Base-by-base conservation (phyloP, 2,329 filamentous ascomycete genomes). In the Aspergillus thermomutatus region DNA sequence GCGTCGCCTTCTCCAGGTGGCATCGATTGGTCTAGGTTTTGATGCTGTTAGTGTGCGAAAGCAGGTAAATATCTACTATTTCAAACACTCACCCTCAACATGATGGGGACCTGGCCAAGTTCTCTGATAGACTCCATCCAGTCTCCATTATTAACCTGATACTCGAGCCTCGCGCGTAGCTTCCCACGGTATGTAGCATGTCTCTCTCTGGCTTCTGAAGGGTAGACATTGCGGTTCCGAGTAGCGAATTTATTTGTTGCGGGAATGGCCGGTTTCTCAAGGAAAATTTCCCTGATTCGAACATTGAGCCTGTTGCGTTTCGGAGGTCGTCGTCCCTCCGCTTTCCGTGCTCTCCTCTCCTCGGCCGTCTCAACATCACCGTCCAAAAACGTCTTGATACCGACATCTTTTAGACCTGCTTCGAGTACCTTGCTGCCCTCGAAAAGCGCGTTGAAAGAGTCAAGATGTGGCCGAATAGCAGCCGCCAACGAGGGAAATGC, bases 371-470 rank as follows among this genome's bases (percentile, higher is more conserved):
- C 75, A 25, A 72, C 71, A 57, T 91, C 84, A 62, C 91, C 91
- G 73, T 99, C 94, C 50, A 96, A 84, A 69, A 90, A 96, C 4
- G 85, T 85, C 77, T 93, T 95, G 61, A 85, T 89, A 68, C 93
- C 94, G 76, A 99, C 97, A 71, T 99, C 94, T 69, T 84, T 85
- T 59, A 97, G 74, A 11, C 83, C 92, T 62, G 91, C 87, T 50
- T 89, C 84, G 53, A 99, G 73, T 52, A 88, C 79, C 53, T 90
- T 91, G 74, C 88, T 83, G 56, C 83, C 80, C 31, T 87, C 84
- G 71, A 97, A 95, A 49, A 97, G 82, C 52, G 87, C 87, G 79
- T 99, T 96, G 84, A 97, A 99, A 6, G 94, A 94, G 69, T 97
- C 88, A 66, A 97, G 89, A 75, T 99, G 94, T 50, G 94, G 94